Base-by-base conservation (phyloP, 164 flowering plant genomes). In the Berberis vulgaris region DNA sequence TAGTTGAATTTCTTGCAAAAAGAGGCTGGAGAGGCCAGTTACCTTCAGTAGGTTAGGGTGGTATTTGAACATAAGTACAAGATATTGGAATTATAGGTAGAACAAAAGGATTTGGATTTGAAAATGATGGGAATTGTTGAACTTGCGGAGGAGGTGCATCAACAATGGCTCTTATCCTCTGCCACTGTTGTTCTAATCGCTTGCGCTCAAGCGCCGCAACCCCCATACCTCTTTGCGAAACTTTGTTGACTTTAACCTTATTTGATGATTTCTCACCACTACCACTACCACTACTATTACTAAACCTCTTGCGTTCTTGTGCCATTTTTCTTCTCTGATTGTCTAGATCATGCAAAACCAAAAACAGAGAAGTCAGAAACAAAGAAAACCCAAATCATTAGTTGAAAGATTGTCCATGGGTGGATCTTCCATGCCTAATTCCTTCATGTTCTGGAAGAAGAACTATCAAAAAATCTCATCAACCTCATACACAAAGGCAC, bases 161-260 rank as follows among this genome's bases (percentile, higher is more conserved):
- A 45, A 39, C 9, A 5, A 2, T 43, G 42, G 67, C 86, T 56
- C 67, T 79, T 67, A 73, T 80, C 26, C 26, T 26, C 26, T 26
- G 26, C 55, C 73, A 76, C 38, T 78, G 86, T 59, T 87, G 93
- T 64, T 84, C 88, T 56, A 84, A 42, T 56, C 91, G 73, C 49
- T 87, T 80, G 70, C 73, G 84, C 71, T 89, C 96, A 11, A 89
- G 79, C 68, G 87, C 89, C 5, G 90, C 93, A 49, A 89, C 96
- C 49, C 96, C 96, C 41, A 89, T 81, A 39, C 96, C 96, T 69
- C 96, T 78, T 65, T 89, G 96, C 5, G 96, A 91, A 7, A 80
- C 71, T 64, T 84, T 89, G 67, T 81, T 89, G 38, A 74, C 85
- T 73, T 89, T 89, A 53, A 61, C 65, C 67, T 69, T 81, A 63